Base-by-base conservation (phyloP, 805 yeast genomes). In the Zygoascus tannicola region DNA sequence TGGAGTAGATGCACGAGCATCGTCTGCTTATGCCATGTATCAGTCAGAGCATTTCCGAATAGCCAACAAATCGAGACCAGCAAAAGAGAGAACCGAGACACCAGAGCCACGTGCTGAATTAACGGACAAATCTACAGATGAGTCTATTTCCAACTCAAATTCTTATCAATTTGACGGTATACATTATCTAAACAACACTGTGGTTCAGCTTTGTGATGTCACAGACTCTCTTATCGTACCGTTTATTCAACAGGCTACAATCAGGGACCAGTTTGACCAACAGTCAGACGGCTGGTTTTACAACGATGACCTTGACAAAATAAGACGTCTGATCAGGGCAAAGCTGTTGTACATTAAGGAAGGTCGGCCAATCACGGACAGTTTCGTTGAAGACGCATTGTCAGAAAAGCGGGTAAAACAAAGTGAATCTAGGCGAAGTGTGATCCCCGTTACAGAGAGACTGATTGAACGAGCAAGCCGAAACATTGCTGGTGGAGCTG, bases 21-120 rank as follows among this genome's bases (percentile, higher is more conserved):
- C 81, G 38, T 54, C 64, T 1, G 58, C 66, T 10, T 80, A 69
- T 52, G 80, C 84, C 47, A 62, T 61, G 28, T 86, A 77, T 58
- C 98, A 92, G 64, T 81, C 88, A 18, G 97, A 88, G 62, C 80
- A 84, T 44, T 92, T 88, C 64, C 73, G 87, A 32, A 66, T 76
- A 4, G 60, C 66, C 2, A 42, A 46, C 4, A 56, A 58, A 42
- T 51, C 58, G 49, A 38, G 50, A 53, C 39, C 52, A 47, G 44
- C 50, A 47, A 33, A 49, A 45, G 57, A 45, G 54, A 55, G 54
- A 21, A 45, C 47, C 18, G 58, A 56, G 3, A 60, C 46, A 39
- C 5, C 49, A 46, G 35, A 41, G 42, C 41, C 22, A 14, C 33
- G 40, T 16, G 33, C 15, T n/a, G 36, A 35, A 56, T 43, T 47